Conservation (phyloP, 129 eudicot species). For the Saposhnikovia divaricata region DNA sequence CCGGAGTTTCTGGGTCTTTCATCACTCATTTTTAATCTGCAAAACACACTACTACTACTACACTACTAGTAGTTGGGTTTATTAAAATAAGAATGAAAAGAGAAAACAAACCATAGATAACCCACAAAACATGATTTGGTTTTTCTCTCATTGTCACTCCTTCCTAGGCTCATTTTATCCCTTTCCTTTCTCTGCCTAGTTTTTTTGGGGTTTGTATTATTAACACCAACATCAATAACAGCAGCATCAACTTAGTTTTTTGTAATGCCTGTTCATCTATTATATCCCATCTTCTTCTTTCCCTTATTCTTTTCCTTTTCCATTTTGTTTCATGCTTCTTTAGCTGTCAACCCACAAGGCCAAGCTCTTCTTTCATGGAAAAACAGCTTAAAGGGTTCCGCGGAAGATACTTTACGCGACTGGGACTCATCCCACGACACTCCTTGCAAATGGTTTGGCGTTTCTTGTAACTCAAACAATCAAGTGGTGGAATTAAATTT, state of each 20-base stretch:
- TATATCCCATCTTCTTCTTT: constrained; percentile 22
- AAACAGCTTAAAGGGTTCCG: constrained; percentile 41
- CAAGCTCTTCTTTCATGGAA: constrained; percentile 69
- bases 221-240: not conserved
- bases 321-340: constrained; percentile 11
- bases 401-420: constrained; percentile 31
- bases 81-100: not conserved
- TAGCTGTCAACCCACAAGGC: constrained; percentile 63
- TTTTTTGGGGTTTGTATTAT: constrained; percentile 47
- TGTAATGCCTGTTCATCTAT: constrained; percentile 57
- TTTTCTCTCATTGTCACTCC: constrained; percentile 44
- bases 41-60: not conserved
- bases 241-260: constrained; percentile 11
- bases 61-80: not conserved
- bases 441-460: constrained; percentile 75
- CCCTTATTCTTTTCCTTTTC: constrained; percentile 14
- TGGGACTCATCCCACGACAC: constrained; percentile 53
- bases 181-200: constrained; percentile 37
- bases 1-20: constrained; percentile 70
- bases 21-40: constrained; percentile 10
- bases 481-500: constrained; percentile 54
- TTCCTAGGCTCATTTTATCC: constrained; percentile 51
- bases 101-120: not conserved
- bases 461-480: constrained; percentile 44
- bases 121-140: constrained; percentile 67